phyloP scores from a whole-genome alignment of 31 red algal species.

The Bonnemaisonia californica region DNA sequence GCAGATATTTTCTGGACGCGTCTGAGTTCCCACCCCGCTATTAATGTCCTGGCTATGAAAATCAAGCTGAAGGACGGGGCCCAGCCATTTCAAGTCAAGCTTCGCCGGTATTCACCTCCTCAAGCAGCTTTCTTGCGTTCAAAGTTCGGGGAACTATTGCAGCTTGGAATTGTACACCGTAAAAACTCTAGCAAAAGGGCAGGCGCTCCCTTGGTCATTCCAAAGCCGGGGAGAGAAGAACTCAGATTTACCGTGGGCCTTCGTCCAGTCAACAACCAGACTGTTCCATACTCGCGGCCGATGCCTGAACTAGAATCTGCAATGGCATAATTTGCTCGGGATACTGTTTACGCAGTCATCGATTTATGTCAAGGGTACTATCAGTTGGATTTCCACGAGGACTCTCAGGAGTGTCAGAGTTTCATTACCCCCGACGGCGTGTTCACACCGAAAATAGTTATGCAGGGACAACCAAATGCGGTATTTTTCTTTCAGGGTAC shows the following conservation, averaged over 20 bases:
- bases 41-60: background rate
- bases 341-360: background rate
- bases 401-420: constrained; percentile 15
- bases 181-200: background rate
- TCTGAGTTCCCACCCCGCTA: background rate
- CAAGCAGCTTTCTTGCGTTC: background rate
- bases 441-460: background rate
- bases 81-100: background rate
- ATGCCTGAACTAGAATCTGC: background rate
- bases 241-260: background rate
- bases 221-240: background rate
- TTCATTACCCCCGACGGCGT: constrained; percentile 18
- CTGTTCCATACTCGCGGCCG: background rate
- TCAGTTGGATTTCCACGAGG: background rate
- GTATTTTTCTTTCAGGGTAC: background rate
- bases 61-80: background rate
- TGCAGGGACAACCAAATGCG: constrained; percentile 21
- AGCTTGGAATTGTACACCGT: background rate
- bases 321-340: background rate
- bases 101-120: background rate
- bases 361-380: constrained; percentile 4
- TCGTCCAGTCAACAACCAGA: background rate
- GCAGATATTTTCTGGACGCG: background rate
- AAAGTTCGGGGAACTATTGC: constrained; percentile 1
- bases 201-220: background rate